phyloP scores from a whole-genome alignment of 2,329 filamentous ascomycete genomes.

The Pseudopithomyces chartarum region DNA sequence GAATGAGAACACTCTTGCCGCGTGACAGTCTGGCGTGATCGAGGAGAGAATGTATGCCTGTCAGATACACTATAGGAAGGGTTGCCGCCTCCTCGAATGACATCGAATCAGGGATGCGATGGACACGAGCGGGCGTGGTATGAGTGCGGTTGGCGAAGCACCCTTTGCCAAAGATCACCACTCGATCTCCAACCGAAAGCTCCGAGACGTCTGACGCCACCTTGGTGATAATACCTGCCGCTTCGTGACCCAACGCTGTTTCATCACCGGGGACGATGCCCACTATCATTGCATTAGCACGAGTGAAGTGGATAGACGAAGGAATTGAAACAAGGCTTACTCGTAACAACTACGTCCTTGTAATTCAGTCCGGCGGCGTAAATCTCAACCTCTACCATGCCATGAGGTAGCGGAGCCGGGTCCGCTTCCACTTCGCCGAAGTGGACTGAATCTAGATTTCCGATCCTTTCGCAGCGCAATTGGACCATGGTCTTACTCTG shows the following conservation, averaged over 20 bases:
- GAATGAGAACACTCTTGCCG: too few species aligned
- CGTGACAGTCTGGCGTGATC: too few species aligned
- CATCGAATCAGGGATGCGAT: slow-evolving; percentile 13
- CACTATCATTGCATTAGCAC: too few species aligned
- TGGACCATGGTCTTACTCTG: slow-evolving; percentile 2
- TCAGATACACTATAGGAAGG: slow-evolving; percentile 4
- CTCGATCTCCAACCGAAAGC: slow-evolving; percentile 1
- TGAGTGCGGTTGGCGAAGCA: neutral
- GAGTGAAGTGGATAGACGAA: too few species aligned
- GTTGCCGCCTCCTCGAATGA: slow-evolving; percentile 22
- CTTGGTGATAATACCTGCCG: slow-evolving; percentile 13
- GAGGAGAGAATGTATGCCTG: slow-evolving; percentile 20
- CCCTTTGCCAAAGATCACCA: neutral
- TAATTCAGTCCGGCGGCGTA: slow-evolving; percentile 19
- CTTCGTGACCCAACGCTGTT: slow-evolving; percentile 15
- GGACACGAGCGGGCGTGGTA: slow-evolving; percentile 2
- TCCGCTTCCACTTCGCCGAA: slow-evolving; percentile 8
- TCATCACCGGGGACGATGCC: slow-evolving; percentile 31
- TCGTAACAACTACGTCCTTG: slow-evolving; percentile 15
- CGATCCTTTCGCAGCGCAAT: slow-evolving; percentile 13
- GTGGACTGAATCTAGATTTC: slow-evolving; percentile 14
- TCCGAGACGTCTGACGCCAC: neutral
- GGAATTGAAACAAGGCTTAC: too few species aligned
- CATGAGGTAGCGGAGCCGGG: slow-evolving; percentile 3
- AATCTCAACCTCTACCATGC: slow-evolving; percentile 32